Base-by-base conservation (phyloP, 2,329 filamentous ascomycete genomes). In the Fusarium sp. region DNA sequence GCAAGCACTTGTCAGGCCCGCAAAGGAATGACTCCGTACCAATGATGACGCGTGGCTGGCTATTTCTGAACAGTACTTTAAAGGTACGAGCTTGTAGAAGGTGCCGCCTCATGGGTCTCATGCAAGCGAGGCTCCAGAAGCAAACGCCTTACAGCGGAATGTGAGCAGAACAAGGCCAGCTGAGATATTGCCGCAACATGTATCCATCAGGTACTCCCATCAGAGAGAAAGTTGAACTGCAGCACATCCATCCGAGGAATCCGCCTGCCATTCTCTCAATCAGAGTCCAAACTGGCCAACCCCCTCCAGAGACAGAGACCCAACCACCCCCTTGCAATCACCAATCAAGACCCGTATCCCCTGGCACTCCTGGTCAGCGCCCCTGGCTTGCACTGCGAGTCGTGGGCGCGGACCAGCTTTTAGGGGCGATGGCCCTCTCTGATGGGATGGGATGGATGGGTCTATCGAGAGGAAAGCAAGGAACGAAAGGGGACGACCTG, bases 41-140 rank as follows among this genome's bases (percentile, higher is more conserved):
- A 74, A 74, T 75, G 58, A 63, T 35, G 71, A 74, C 73, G 74
- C 71, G 73, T 72, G 73, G 71, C 73, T 69, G 54, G 57, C 50
- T 46, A 62, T 59, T 44, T 43, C 49, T 60, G 35, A 49, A 30
- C 21, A 53, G 57, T 75, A 73, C 69, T 19, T 50, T 21, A 21
- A 35, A 23, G 33, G 50, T 74, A 74, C 72, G 32, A 56, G 44
- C 12, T 44, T 25, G 16, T 67, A 30, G 50, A 57, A 57, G 50
- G 59, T 72, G 65, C 56, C 50, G 52, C 44, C 43, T 61, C 57
- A 52, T 37, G 25, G 58, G 50, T 56, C 32, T 59, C 56, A 44
- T 42, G 32, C 52, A 25, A 40, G 37, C 35, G 37, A 61, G 30
- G 33, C 30, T 33, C 16, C 32, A 50, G 30, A 32, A 32, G 11